phyloP scores from a whole-genome alignment of 2,329 filamentous ascomycete species.

The Claviceps pazoutovae region DNA sequence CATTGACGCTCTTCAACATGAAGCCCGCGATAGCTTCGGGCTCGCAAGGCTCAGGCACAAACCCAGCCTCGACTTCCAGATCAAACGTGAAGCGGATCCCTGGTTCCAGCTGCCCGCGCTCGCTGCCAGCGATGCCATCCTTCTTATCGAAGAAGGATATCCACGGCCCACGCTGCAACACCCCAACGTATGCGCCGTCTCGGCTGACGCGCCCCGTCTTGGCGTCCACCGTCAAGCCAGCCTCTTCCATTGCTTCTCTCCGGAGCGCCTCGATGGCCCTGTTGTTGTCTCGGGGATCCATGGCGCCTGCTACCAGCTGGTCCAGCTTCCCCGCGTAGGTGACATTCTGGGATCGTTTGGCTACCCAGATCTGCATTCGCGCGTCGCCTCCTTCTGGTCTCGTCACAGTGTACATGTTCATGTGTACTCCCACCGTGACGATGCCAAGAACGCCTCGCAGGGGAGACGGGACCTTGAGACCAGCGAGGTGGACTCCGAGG shows the following conservation, averaged over 20 bases:
- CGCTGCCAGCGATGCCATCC: conserved; percentile 15
- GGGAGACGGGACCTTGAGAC: conserved; percentile 18
- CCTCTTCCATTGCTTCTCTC: conserved; percentile 22
- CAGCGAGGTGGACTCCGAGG: conserved; percentile 8
- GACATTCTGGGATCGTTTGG: conserved; percentile 15
- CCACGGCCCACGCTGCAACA: conserved; percentile 10
- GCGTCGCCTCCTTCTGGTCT: conserved; percentile 7
- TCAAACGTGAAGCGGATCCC: conserved; percentile 25
- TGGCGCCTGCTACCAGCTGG: conserved; percentile 23
- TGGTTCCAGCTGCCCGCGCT: conserved; percentile 22
- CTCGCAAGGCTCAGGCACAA: conserved; percentile 12
- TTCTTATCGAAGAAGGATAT: conserved; percentile 24
- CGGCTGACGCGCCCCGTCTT: conserved; percentile 10
- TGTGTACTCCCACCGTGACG: conserved; percentile 22
- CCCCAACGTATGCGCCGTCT: conserved; percentile 11
- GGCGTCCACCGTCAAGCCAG: conserved; percentile 15
- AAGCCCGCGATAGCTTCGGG: conserved; percentile 18
- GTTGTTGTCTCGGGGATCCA: conserved; percentile 17
- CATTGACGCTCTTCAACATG: conserved; percentile 13
- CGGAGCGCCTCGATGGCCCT: conserved; percentile 15
- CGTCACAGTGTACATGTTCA: conserved; percentile 21
- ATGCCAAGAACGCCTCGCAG: conserved; percentile 22
- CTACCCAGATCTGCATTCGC: conserved; percentile 20
- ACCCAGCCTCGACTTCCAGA: conserved; percentile 15
- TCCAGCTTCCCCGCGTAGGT: conserved; percentile 23